phyloP scores from a whole-genome alignment of 768 basidiomycete genomes.

The Kwoniella botswanensis region DNA sequence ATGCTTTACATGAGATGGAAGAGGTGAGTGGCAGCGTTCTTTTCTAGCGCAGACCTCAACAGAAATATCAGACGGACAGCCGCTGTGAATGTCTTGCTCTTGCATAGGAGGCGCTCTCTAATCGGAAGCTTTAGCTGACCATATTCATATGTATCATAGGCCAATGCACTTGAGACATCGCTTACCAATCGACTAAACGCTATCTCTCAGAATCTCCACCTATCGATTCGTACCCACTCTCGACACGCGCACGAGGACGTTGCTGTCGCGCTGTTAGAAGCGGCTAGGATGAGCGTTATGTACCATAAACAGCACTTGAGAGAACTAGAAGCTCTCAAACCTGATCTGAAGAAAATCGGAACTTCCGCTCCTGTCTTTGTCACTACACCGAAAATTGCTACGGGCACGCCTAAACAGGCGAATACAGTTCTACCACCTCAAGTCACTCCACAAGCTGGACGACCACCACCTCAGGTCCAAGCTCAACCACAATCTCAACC shows the following conservation, averaged over 20 bases:
- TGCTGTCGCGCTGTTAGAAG: conserved; percentile 85
- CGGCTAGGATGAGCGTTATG: conserved; percentile 87
- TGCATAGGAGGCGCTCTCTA: too few species aligned
- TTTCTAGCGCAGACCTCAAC: too few species aligned
- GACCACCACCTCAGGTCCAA: conserved; percentile 1
- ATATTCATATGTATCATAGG: conserved; percentile 63
- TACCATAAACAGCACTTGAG: conserved; percentile 86
- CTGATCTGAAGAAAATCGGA: conserved; percentile 66
- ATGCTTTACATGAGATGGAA: conserved; percentile 56
- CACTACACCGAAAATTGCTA: conserved; percentile 6
- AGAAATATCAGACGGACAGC: too few species aligned
- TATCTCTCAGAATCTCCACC: conserved; percentile 91
- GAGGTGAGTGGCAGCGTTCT: conserved; percentile 38
- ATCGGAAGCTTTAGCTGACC: not conserved
- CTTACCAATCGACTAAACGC: conserved; percentile 85
- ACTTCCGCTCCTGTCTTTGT: conserved; percentile 12
- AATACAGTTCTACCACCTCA: conserved; percentile 7
- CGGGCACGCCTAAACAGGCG: conserved; percentile 7
- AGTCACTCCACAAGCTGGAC: conserved; percentile 1
- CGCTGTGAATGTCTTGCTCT: too few species aligned
- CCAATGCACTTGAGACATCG: conserved; percentile 83
- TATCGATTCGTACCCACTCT: conserved; percentile 81
- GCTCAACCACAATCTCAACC: conserved; percentile 4
- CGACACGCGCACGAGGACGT: conserved; percentile 88
- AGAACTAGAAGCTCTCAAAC: conserved; percentile 82